A percentile compares a stretch with the other conserved stretches of the same genome.
phyloP scores from a whole-genome alignment of 371 early-diverging fungal species.

The Circinella umbellata region DNA sequence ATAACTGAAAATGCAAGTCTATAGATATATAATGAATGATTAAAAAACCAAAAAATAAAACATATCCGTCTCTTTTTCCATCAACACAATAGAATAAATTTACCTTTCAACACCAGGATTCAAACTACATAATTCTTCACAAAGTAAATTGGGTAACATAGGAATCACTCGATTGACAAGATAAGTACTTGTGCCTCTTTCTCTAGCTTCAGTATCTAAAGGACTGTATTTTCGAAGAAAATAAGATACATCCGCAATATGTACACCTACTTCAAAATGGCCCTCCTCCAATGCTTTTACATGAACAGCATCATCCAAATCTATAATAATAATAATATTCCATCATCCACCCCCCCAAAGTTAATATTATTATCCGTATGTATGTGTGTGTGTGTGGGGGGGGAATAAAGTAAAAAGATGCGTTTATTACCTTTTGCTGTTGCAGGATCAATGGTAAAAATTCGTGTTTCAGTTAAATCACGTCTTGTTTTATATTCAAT shows the following conservation, averaged over 20 bases:
- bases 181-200: slow-evolving; percentile 95
- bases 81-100: background rate
- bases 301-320: slow-evolving; percentile 95
- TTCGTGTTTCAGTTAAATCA: slow-evolving; percentile 62
- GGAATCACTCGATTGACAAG: slow-evolving; percentile 92
- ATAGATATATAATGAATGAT: background rate
- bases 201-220: slow-evolving; percentile 74
- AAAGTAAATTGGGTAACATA: slow-evolving; percentile 95
- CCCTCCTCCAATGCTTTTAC: slow-evolving; percentile 63
- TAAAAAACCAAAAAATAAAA: background rate
- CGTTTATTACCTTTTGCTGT: slow-evolving; percentile 85
- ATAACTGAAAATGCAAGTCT: slow-evolving; percentile 62
- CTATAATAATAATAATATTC: slow-evolving; percentile 7
- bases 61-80: too few relatives aligned
- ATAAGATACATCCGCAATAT: slow-evolving; percentile 17
- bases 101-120: slow-evolving; percentile 51
- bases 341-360: background rate
- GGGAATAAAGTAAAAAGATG: too few relatives aligned
- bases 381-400: too few relatives aligned
- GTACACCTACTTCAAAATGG: slow-evolving; percentile 85
- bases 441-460: slow-evolving; percentile 90
- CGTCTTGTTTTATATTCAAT: slow-evolving; percentile 61
- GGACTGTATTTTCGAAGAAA: slow-evolving; percentile 25
- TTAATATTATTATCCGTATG: too few relatives aligned
- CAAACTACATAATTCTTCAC: slow-evolving; percentile 71